These are phyloP conservation scores for Leccinum truebloodii DNA, from an alignment of 768 basidiomycete species.

Conservation along the genomic window DNA sequence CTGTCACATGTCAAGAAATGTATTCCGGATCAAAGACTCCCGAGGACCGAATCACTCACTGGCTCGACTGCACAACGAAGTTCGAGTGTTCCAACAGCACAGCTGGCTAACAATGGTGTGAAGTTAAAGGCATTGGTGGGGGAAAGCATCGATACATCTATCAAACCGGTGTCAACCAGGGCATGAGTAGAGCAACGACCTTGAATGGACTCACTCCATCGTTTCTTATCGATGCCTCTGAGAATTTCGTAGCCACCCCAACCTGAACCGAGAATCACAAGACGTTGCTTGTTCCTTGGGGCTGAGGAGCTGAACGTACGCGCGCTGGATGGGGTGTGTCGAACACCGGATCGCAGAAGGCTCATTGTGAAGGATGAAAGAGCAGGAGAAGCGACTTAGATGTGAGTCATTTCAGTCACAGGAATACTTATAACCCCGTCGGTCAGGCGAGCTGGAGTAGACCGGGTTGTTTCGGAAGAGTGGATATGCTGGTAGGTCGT, in stretches of 20 bases:
- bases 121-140: slow-evolving; percentile 50
- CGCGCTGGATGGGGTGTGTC: slow-evolving; percentile 2
- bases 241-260: slow-evolving; percentile 79
- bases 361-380: slow-evolving; percentile 14
- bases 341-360: slow-evolving; percentile 13
- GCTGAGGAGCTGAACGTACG: slow-evolving; percentile 44
- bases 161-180: slow-evolving; percentile 4
- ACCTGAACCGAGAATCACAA: slow-evolving; percentile 74
- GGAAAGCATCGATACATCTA: slow-evolving; percentile 68
- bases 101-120: slow-evolving; percentile 49
- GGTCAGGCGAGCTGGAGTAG: neutral
- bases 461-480: too few species aligned
- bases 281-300: slow-evolving; percentile 37
- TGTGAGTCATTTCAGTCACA: neutral
- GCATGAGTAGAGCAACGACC: neutral
- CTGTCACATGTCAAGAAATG: slow-evolving; percentile 29
- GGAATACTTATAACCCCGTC: neutral
- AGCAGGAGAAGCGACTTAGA: neutral
- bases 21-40: slow-evolving; percentile 3
- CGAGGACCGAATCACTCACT: slow-evolving; percentile 41
- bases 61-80: slow-evolving; percentile 81
- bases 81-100: slow-evolving; percentile 83
- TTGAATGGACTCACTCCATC: slow-evolving; percentile 53
- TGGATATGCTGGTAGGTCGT: too few species aligned
- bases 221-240: slow-evolving; percentile 65